These are phyloP conservation scores for Talaromyces liani DNA, from an alignment of 495 filamentous ascomycete genomes.

Conservation along the genomic window DNA sequence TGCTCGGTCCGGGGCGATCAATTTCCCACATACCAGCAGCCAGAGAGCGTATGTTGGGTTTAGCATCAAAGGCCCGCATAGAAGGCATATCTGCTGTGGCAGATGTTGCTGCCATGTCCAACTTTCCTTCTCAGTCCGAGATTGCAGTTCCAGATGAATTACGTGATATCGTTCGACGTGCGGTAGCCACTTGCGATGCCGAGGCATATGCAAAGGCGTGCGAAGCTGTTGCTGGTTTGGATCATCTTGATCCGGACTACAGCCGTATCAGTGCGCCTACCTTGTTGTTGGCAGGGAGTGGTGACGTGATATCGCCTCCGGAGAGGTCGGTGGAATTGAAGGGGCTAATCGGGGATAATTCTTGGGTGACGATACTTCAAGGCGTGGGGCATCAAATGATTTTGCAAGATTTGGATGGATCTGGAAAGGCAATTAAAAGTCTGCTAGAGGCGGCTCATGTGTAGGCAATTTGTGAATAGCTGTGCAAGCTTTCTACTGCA, in stretches of 20 bases:
- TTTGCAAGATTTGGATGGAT: constrained; percentile 16
- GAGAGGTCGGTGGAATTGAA: constrained; percentile 12
- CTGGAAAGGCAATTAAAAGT: constrained; percentile 11
- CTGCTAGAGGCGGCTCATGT: neutral
- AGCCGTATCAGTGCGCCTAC: neutral
- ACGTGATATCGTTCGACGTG: neutral
- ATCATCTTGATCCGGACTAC: constrained; percentile 3
- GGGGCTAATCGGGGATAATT: constrained; percentile 13
- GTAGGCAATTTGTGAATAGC: no score
- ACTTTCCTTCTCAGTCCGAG: neutral
- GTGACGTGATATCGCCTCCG: constrained; percentile 1
- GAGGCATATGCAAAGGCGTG: constrained; percentile 7
- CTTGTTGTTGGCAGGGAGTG: constrained; percentile 3
- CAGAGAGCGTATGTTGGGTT: constrained; percentile 5
- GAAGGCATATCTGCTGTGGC: constrained; percentile 5
- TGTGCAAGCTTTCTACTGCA: no score
- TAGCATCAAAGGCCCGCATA: constrained; percentile 2
- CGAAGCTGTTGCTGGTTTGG: constrained; percentile 1
- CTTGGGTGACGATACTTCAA: constrained; percentile 13
- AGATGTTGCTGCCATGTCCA: constrained; percentile 2
- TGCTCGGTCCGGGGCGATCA: constrained; percentile 1
- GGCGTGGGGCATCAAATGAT: constrained; percentile 19
- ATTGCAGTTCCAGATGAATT: neutral
- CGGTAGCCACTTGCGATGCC: neutral
- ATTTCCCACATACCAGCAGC: constrained; percentile 5